A percentile compares a stretch with the other conserved stretches of the same genome.
Conservation (phyloP, 768 basidiomycete species). For the Termitomyces sp. region DNA sequence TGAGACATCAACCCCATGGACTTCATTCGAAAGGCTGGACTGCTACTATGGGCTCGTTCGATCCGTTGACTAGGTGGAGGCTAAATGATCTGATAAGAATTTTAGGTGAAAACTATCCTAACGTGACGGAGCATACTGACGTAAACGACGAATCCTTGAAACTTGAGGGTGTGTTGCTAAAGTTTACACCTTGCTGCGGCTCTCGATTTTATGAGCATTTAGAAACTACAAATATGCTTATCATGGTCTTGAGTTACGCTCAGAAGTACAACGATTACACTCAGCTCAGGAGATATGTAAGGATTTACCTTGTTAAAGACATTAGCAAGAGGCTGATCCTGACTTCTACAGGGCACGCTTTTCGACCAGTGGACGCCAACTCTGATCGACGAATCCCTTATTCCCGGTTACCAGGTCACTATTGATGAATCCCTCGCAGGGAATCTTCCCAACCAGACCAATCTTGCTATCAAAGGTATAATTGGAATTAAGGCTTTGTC, state of each 20-base stretch:
- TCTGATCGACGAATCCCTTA: conserved; percentile 43
- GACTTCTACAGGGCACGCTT: conserved; percentile 22
- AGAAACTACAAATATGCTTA: conserved; percentile 73
- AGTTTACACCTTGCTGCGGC: background rate
- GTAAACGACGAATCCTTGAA: conserved; percentile 48
- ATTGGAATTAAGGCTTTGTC: conserved; percentile 63
- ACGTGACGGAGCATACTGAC: conserved; percentile 37
- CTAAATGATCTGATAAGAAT: background rate
- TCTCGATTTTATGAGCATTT: background rate
- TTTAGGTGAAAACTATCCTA: conserved; percentile 33
- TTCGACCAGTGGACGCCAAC: conserved; percentile 63
- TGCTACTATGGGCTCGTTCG: conserved; percentile 47
- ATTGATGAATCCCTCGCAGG: conserved; percentile 50
- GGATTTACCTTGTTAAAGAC: conserved; percentile 11
- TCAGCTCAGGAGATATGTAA: conserved; percentile 42
- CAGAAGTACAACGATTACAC: conserved; percentile 46
- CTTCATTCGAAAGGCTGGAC: conserved; percentile 61
- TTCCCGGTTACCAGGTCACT: conserved; percentile 48
- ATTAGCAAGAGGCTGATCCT: background rate
- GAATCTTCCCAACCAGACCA: conserved; percentile 55
- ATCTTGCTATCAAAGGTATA: conserved; percentile 69
- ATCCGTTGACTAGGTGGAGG: background rate
- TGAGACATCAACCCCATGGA: conserved; percentile 60
- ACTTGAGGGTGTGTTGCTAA: conserved; percentile 34
- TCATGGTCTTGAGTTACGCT: conserved; percentile 62